Evolutionary conservation across 1,284 basidiomycete species (phyloP).

Genomic region (Fomitiporia mediterranea): DNA sequence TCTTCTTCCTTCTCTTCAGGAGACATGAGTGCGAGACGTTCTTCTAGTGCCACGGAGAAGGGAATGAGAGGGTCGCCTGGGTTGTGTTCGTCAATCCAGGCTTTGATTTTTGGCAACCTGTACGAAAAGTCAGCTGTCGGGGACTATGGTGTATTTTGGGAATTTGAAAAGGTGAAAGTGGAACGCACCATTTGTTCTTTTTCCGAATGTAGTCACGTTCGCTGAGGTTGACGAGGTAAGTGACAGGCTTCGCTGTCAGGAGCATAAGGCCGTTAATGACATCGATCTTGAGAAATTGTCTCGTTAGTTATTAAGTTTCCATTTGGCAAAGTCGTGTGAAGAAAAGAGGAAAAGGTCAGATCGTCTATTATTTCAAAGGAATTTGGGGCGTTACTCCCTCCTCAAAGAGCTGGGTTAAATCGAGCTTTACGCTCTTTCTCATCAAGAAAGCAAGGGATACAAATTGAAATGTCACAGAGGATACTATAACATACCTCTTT

Average conservation of each 20-base stretch:
- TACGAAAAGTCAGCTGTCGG: slow-evolving; percentile 7
- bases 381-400: slow-evolving; percentile 66
- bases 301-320: not conserved
- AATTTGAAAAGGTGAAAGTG: not conserved
- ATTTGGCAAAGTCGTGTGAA: not conserved
- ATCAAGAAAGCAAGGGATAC: slow-evolving; percentile 41
- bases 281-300: slow-evolving; percentile 64
- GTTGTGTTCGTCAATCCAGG: slow-evolving; percentile 97
- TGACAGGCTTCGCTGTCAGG: slow-evolving; percentile 96
- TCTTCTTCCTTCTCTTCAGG: slow-evolving; percentile 76
- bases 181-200: slow-evolving; percentile 95
- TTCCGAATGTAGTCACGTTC: slow-evolving; percentile 95
- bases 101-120: slow-evolving; percentile 95
- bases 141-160: too few species aligned
- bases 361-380: slow-evolving; percentile 51
- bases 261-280: slow-evolving; percentile 91
- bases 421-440: slow-evolving; percentile 77
- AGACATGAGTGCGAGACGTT: slow-evolving; percentile 71
- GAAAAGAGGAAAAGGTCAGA: slow-evolving; percentile 37
- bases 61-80: slow-evolving; percentile 95
- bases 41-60: slow-evolving; percentile 95
- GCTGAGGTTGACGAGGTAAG: slow-evolving; percentile 96
- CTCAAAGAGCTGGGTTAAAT: slow-evolving; percentile 72
- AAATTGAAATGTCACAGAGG: not conserved
- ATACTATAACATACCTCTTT: slow-evolving; percentile 82